Evolutionary conservation across 306 rosid genomes (phyloP), one percentile per base, ranked within the genome.

Genomic region (Fragaria vesca): DNA sequence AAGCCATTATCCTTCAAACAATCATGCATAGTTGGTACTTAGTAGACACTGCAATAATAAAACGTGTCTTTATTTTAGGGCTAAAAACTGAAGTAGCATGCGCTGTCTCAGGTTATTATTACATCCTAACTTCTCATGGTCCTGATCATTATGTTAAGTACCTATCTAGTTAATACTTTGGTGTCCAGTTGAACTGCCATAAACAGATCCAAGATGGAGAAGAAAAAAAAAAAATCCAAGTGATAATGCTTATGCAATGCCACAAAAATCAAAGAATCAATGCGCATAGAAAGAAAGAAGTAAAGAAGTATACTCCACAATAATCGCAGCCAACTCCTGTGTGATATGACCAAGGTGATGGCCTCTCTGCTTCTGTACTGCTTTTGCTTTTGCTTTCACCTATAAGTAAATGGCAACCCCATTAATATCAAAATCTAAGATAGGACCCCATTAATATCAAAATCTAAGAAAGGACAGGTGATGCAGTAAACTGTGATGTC

Each of bases 271-370:
- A 61, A 50, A 50, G 24, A 38, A 71, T 21, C 30, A 79, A 58
- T 7, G 52, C 34, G 21, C 28, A 67, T 77, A 40, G 71, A 78
- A 80, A 74, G 76, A 36, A 34, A 32, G 55, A 72, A 76, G 74
- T 58, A 72, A 69, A 79, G 78, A 76, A 45, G 72, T 61, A 84
- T 89, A 94, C 97, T 97, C 98, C 97, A 18, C 98, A 94, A 83
- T 74, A 88, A 83, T 94, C 98, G 69, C 98, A 92, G 36, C 98
- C 97, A 84, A 66, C 79, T 62, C 32, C 73, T 26, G 17, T 0
- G 78, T 94, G 98, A 83, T 83, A 87, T 36, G 80, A 42, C 84
- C 75, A 83, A 66, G 54, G 60, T 38, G 79, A 76, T 15, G 9
- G 12, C 26, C 38, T 82, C 72, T 69, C 75, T 78, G 73, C 87